Evolutionary conservation across 1,139 yeast species (phyloP), one percentile per base, ranked within the genome.

Genomic region (Taphrina betulina): DNA sequence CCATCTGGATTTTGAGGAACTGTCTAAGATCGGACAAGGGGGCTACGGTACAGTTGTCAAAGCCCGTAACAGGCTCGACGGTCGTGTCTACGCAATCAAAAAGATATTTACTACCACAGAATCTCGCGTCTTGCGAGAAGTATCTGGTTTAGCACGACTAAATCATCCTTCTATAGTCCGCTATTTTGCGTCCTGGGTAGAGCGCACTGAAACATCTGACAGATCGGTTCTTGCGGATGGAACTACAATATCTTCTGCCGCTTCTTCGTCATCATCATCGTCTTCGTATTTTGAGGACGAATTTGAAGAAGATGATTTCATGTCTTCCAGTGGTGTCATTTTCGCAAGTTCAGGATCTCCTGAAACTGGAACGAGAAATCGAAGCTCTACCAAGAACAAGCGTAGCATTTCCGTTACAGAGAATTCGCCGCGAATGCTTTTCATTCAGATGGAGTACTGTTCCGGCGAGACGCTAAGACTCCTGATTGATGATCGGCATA

Each of bases 381-480:
- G 7, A 7, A 7, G 10, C 12, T 7, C 31, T 12, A 26, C 31
- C 7, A 12, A 26, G 7, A 7, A 7, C 10, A 12, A 26, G 12
- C n/a, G n/a, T n/a, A n/a, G n/a, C n/a, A n/a, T n/a, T n/a, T n/a
- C n/a, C n/a, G 16, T 34, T 7, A 7, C 8, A 34, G 7, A 34
- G n/a, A 34, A 34, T n/a, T 8, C 16, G 16, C 37, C 14, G 31
- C 44, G 79, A 71, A 90, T 78, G 41, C 74, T 77, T 61, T 94
- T 74, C 66, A 92, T 94, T 61, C 98, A 94, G 67, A 94, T 94
- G 99, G 98, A 94, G 68, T 94, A 92, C 67, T 94, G 98, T 71
- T 98, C 94, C 65, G 92, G 92, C 65, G 87, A 87, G 60, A 92
- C 98, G 0, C 71, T 94, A 35, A 78, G 80, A 50, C 95, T 92